Conservation (phyloP, 768 basidiomycete species). For the Lanmaoa pseudosensibilis region DNA sequence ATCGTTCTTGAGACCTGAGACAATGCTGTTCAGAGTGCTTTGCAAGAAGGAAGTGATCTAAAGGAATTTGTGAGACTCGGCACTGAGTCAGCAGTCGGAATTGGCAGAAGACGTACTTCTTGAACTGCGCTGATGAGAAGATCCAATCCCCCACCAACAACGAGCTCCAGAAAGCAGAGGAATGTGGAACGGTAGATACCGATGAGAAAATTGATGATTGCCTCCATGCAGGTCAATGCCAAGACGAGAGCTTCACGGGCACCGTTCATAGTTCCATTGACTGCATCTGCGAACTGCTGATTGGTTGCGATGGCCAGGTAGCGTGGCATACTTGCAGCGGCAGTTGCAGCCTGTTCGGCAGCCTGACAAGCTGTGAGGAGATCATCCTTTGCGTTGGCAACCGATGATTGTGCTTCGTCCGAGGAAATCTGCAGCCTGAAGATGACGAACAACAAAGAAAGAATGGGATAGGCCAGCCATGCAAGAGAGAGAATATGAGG, state of each 20-base stretch:
- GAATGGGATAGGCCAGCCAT: slow-evolving; percentile 89
- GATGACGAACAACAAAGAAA: slow-evolving; percentile 85
- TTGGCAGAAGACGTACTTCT: slow-evolving; percentile 52
- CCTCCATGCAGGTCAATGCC: slow-evolving; percentile 81
- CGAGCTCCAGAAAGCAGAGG: slow-evolving; percentile 90
- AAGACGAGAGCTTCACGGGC: slow-evolving; percentile 73
- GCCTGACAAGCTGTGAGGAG: slow-evolving; percentile 85
- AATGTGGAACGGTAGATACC: slow-evolving; percentile 91
- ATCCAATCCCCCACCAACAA: slow-evolving; percentile 76
- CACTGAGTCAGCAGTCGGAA: not conserved
- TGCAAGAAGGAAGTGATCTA: slow-evolving; percentile 75
- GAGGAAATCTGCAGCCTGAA: slow-evolving; percentile 79
- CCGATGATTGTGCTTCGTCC: slow-evolving; percentile 62
- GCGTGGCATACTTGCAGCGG: slow-evolving; percentile 84
- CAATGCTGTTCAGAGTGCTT: slow-evolving; percentile 54
- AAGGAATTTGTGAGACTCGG: slow-evolving; percentile 10
- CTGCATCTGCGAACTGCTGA: slow-evolving; percentile 70
- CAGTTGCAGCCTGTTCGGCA: slow-evolving; percentile 78
- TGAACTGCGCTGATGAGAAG: slow-evolving; percentile 81
- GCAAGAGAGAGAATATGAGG: slow-evolving; percentile 81
- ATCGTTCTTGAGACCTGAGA: slow-evolving; percentile 72
- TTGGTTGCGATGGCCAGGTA: slow-evolving; percentile 86
- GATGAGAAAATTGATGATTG: slow-evolving; percentile 87
- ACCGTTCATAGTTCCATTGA: slow-evolving; percentile 76
- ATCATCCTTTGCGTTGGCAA: slow-evolving; percentile 68